phyloP scores from a whole-genome alignment of 225 moss, liverwort and hornwort genomes.

The Bryum argenteum region DNA sequence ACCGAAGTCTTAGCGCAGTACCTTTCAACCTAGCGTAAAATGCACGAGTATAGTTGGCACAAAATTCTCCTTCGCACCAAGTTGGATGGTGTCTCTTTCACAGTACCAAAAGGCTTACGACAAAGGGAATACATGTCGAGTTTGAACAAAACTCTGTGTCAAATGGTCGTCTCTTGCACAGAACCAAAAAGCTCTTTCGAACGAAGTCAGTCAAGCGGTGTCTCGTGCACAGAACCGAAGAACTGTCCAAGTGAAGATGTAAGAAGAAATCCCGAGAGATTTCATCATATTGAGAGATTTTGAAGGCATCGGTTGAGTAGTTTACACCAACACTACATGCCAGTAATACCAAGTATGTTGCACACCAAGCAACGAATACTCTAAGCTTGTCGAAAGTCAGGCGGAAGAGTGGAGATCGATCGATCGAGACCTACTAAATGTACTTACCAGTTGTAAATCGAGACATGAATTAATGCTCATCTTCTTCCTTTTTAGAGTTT shows the following conservation, averaged over 20 bases:
- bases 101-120: too few relatives aligned
- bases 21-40: too few relatives aligned
- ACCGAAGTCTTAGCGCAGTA: too few relatives aligned
- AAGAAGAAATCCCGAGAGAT: conserved; percentile 4
- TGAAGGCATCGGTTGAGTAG: conserved; percentile 44
- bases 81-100: too few relatives aligned
- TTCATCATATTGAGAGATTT: background rate
- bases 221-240: too few relatives aligned
- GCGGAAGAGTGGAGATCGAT: background rate
- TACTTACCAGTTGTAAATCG: conserved; percentile 29
- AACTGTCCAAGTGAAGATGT: conserved; percentile 10
- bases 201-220: too few relatives aligned
- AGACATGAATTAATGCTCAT: conserved; percentile 63
- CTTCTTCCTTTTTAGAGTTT: conserved; percentile 33
- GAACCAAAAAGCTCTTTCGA: too few relatives aligned
- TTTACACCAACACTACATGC: conserved; percentile 45
- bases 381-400: background rate
- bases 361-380: conserved; percentile 16
- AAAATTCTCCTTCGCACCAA: too few relatives aligned
- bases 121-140: too few relatives aligned
- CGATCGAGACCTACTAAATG: conserved; percentile 19
- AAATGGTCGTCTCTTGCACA: too few relatives aligned
- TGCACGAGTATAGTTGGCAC: too few relatives aligned
- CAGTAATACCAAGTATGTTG: conserved; percentile 22
- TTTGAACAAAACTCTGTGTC: too few relatives aligned